Evolutionary conservation across 495 filamentous ascomycete genomes (phyloP).

Genomic region (Talaromyces adpressus): DNA sequence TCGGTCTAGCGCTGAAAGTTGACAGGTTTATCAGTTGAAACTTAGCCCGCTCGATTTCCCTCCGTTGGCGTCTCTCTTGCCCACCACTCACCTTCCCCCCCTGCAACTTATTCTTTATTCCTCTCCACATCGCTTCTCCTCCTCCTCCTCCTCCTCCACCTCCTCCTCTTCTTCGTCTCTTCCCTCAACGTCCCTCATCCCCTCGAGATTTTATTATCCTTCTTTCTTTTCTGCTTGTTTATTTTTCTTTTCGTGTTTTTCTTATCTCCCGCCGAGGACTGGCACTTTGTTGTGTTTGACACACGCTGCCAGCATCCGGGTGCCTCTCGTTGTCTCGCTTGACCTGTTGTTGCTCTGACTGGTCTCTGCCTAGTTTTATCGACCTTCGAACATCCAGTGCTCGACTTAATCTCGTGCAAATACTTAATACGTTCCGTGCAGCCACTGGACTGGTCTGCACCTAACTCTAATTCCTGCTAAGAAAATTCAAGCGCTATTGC

Average conservation of each 20-base stretch:
- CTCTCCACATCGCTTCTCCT: constrained; percentile 1
- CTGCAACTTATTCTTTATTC: neutral
- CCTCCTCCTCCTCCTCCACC: neutral
- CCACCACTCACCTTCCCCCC: neutral
- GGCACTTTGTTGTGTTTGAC: constrained; percentile 42
- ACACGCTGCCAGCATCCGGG: constrained; percentile 31
- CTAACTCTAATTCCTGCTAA: constrained; percentile 23
- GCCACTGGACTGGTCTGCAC: constrained; percentile 49
- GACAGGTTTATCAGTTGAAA: neutral
- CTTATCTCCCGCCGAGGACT: constrained; percentile 18
- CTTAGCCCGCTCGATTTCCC: neutral
- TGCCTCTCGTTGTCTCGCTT: constrained; percentile 31
- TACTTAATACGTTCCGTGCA: constrained; percentile 27
- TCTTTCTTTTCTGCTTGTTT: constrained; percentile 14
- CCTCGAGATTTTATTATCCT: constrained; percentile 11
- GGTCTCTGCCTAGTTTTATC: neutral
- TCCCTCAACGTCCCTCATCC: neutral
- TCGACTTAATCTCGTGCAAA: constrained; percentile 17
- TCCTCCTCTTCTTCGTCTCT: constrained; percentile 8
- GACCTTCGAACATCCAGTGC: constrained; percentile 19
- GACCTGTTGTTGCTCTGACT: constrained; percentile 10
- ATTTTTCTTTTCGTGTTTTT: constrained; percentile 12
- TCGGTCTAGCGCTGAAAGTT: neutral
- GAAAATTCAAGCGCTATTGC: neutral
- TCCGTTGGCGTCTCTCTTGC: neutral